Evolutionary conservation across 345 rosid species (phyloP).

Genomic region (Geranium brycei): DNA sequence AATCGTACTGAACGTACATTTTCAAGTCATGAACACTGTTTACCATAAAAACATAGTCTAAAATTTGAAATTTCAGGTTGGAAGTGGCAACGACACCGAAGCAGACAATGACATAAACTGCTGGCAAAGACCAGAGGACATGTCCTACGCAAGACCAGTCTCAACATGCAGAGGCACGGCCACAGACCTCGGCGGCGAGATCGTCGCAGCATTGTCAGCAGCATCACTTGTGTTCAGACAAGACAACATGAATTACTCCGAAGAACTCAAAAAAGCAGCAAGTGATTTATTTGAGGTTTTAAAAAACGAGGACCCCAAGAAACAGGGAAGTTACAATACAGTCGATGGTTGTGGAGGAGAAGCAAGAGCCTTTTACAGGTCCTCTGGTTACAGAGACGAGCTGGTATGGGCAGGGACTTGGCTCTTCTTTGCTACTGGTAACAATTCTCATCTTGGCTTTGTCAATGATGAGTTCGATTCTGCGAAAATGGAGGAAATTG

Average conservation of each 20-base stretch:
- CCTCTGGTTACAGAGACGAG: conserved; percentile 42
- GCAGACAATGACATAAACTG: conserved; percentile 29
- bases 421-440: conserved; percentile 47
- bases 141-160: conserved; percentile 34
- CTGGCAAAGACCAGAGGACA: conserved; percentile 67
- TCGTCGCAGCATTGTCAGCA: conserved; percentile 40
- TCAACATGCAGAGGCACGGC: conserved; percentile 28
- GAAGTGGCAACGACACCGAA: conserved; percentile 20
- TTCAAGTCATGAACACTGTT: no score
- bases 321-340: conserved; percentile 22
- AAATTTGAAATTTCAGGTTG: conserved; percentile 28
- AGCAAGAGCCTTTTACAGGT: conserved; percentile 32
- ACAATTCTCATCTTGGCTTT: conserved; percentile 32
- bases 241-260: conserved; percentile 20
- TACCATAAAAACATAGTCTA: no score
- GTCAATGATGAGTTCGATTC: conserved; percentile 21
- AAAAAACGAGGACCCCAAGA: conserved; percentile 11
- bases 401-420: conserved; percentile 55
- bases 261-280: conserved; percentile 20
- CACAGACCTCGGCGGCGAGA: conserved; percentile 48
- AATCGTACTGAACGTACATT: no score
- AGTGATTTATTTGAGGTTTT: conserved; percentile 23
- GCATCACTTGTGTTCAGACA: conserved; percentile 47
- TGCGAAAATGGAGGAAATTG: conserved; percentile 27
- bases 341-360: conserved; percentile 31